phyloP scores from a whole-genome alignment of 306 rosid species.

The Chamaecrista fasciculata region DNA sequence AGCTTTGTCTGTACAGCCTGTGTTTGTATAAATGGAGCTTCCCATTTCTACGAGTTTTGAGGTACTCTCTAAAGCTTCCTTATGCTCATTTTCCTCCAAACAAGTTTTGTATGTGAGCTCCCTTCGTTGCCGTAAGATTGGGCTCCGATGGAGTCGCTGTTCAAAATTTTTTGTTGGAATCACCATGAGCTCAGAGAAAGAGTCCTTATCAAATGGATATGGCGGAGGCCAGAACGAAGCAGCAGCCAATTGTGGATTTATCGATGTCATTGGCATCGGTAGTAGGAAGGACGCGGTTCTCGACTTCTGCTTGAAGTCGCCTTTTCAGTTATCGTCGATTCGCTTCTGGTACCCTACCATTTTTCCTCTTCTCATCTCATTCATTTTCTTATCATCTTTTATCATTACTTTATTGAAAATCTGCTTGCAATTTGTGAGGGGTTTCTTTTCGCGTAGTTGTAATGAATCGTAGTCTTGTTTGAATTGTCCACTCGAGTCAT shows the following conservation, averaged over 20 bases:
- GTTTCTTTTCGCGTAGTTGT: background rate
- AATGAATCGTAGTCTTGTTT: background rate
- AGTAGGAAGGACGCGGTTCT: constrained; percentile 79
- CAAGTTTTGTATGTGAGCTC: constrained; percentile 32
- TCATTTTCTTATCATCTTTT: background rate
- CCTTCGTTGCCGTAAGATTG: constrained; percentile 20
- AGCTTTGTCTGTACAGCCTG: constrained; percentile 17
- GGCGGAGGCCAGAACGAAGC: constrained; percentile 33
- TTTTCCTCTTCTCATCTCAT: background rate
- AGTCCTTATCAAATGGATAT: constrained; percentile 28
- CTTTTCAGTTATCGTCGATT: constrained; percentile 52
- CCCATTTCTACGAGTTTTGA: constrained; percentile 38
- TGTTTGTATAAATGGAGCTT: constrained; percentile 47
- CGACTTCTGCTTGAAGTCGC: constrained; percentile 73
- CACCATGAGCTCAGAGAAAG: constrained; percentile 35
- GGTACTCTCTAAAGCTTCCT: constrained; percentile 34
- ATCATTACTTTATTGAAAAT: too few species aligned
- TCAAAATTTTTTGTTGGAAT: constrained; percentile 36
- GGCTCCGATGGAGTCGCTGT: constrained; percentile 23
- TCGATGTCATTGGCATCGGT: constrained; percentile 85
- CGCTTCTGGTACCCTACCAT: constrained; percentile 58
- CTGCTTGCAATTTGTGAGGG: background rate
- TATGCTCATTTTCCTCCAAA: constrained; percentile 37
- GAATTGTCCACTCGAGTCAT: background rate
- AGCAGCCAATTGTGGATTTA: constrained; percentile 40